These are phyloP conservation scores for Globisporangium middletonii DNA, from an alignment of 352 stramenopile genomes.

Conservation along the genomic window DNA sequence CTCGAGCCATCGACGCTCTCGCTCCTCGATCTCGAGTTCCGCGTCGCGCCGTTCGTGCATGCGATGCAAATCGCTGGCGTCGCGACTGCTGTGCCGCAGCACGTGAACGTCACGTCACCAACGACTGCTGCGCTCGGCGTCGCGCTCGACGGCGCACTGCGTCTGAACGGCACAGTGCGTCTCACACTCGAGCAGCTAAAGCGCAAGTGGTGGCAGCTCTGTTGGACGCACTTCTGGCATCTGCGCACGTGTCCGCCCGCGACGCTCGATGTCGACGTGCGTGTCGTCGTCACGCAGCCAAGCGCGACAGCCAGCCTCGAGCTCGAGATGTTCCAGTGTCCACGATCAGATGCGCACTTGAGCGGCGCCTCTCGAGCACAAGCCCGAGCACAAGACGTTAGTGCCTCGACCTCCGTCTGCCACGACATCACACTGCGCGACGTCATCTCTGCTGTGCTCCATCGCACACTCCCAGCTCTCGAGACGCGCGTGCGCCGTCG, in stretches of 20 bases:
- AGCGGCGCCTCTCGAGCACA: too few relatives aligned
- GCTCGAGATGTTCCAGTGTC: too few relatives aligned
- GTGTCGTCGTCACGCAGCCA: background rate
- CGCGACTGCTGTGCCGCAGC: background rate
- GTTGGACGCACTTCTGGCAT: conserved; percentile 2
- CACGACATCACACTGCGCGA: background rate
- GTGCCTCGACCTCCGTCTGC: background rate
- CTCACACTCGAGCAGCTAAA: conserved; percentile 6
- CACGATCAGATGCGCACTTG: too few relatives aligned
- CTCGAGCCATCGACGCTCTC: background rate
- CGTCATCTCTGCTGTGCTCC: conserved; percentile 1
- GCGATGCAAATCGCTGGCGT: background rate
- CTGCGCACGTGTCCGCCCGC: background rate
- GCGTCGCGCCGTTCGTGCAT: background rate
- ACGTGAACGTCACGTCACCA: background rate
- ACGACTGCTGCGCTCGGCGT: background rate
- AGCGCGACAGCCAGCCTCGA: background rate
- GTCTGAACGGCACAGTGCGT: background rate
- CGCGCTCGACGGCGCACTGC: background rate
- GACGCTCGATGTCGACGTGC: conserved; percentile 1
- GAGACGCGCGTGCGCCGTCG: background rate
- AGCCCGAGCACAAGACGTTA: too few relatives aligned
- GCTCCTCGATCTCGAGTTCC: background rate
- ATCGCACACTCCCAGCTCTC: background rate
- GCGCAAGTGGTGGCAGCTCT: conserved; percentile 11